Evolutionary conservation across 805 yeast species (phyloP), one percentile per base, ranked within the genome.

Genomic region (Wickerhamomyces kurtzmanii): DNA sequence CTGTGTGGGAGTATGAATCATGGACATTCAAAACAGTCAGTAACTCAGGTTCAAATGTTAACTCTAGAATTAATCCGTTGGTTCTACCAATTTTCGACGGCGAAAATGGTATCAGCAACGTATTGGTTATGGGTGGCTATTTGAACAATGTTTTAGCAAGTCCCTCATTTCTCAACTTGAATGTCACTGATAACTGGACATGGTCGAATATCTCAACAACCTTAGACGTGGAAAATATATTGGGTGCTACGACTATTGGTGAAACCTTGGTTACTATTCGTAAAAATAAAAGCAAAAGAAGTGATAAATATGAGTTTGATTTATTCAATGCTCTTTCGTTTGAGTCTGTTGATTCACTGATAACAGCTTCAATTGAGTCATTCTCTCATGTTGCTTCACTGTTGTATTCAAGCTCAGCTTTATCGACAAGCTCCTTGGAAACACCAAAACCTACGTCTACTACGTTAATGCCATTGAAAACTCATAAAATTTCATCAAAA

Each of bases 1-100:
- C 91, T 0, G 50, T 77, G 3, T 80, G 86, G 82, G 75, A 74
- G 39, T 72, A 71, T 34, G 58, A 61, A 27, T 55, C 81, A 7
- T 83, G 93, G 93, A 65, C 81, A 4, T 80, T 72, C 45, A 53
- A 55, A 32, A 39, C 59, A 0, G 53, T 57, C 1, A 38, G 51
- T 22, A 40, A 49, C 36, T 42, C 57, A 1, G 46, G 42, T 1
- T 36, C 40, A 8, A 47, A 45, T 29, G 51, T 79, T 2, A 71
- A 70, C 35, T 62, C 84, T 7, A 56, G 91, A 27, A 61, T 57
- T 4, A 48, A 53, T 23, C 57, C 85, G 0, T 47, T 76, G 33
- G 57, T 64, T 5, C 50, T 80, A 17, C 84, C 89, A 0, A 49
- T 74, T 1, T 72, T 73, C 39, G 39, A 43, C 8, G 53, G 44